A percentile compares a stretch with the other conserved stretches of the same genome.
These are phyloP conservation scores for Tylopilus sp. DNA, from an alignment of 1,284 basidiomycete species.

Conservation along the genomic window DNA sequence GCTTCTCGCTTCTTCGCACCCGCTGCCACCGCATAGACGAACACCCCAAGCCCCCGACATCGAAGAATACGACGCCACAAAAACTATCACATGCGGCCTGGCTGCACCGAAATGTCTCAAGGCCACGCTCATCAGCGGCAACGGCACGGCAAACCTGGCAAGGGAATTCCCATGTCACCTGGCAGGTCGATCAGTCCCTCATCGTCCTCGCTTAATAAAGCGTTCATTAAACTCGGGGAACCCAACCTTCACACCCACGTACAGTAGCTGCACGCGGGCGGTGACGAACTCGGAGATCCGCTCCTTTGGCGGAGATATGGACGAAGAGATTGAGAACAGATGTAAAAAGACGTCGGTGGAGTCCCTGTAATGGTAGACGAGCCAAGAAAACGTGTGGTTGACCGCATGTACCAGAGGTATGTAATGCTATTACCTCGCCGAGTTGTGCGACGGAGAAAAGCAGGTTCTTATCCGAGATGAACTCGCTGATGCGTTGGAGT, in stretches of 20 bases:
- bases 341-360: neutral
- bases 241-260: neutral
- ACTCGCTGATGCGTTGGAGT: neutral
- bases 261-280: neutral
- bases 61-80: slow-evolving; percentile 10
- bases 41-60: neutral
- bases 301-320: slow-evolving; percentile 21
- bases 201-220: neutral
- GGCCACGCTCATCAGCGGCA: slow-evolving; percentile 7
- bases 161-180: neutral
- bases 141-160: slow-evolving; percentile 1
- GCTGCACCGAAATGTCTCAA: slow-evolving; percentile 12
- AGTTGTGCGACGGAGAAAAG: neutral
- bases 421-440: neutral
- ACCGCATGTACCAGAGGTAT: neutral
- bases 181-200: neutral
- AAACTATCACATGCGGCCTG: slow-evolving; percentile 7
- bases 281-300: slow-evolving; percentile 13
- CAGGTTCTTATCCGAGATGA: slow-evolving; percentile 1
- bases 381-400: slow-evolving; percentile 1
- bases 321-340: slow-evolving; percentile 2
- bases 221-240: neutral
- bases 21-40: slow-evolving; percentile 27
- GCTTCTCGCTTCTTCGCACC: slow-evolving; percentile 28
- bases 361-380: neutral